Percentiles rank a stretch among this genome's conserved stretches.
Evolutionary conservation across 805 yeast genomes (phyloP).

Genomic region (Priceomyces castillae): DNA sequence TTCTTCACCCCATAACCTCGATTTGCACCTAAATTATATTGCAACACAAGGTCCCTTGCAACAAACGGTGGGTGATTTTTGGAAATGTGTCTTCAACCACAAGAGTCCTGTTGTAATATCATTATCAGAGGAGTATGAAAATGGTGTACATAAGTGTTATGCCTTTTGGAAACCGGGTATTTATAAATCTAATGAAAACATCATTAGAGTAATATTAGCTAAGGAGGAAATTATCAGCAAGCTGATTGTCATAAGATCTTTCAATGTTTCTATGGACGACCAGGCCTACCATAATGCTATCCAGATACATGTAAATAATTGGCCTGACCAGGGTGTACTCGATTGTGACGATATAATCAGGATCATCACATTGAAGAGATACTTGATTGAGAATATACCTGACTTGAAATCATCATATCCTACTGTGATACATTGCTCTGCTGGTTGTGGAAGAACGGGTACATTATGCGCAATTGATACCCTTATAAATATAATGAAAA

Average conservation of each 20-base stretch:
- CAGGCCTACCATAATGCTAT: slow-evolving; percentile 44
- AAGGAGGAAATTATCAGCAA: slow-evolving; percentile 12
- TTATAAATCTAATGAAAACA: slow-evolving; percentile 34
- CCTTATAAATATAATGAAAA: slow-evolving; percentile 21
- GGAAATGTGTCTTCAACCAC: slow-evolving; percentile 71
- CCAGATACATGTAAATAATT: slow-evolving; percentile 73
- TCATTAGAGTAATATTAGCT: slow-evolving; percentile 27
- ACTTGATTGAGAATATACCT: slow-evolving; percentile 10
- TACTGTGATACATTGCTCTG: slow-evolving; percentile 84
- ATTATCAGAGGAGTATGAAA: slow-evolving; percentile 72
- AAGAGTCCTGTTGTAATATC: slow-evolving; percentile 66
- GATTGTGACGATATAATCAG: slow-evolving; percentile 56
- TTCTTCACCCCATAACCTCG: slow-evolving; percentile 6
- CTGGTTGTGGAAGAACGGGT: slow-evolving; percentile 97
- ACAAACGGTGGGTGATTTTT: slow-evolving; percentile 77
- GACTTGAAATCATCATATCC: slow-evolving; percentile 35
- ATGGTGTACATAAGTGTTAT: slow-evolving; percentile 72
- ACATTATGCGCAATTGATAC: slow-evolving; percentile 48
- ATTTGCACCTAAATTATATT: slow-evolving; percentile 38
- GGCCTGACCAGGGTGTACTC: slow-evolving; percentile 80
- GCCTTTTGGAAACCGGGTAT: slow-evolving; percentile 72
- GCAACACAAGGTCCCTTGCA: slow-evolving; percentile 89
- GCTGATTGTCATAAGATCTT: slow-evolving; percentile 37
- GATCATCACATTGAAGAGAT: slow-evolving; percentile 32
- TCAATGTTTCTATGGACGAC: slow-evolving; percentile 37